Evolutionary conservation across 1,284 basidiomycete genomes (phyloP).

Genomic region (Apiotrichum gamsii): DNA sequence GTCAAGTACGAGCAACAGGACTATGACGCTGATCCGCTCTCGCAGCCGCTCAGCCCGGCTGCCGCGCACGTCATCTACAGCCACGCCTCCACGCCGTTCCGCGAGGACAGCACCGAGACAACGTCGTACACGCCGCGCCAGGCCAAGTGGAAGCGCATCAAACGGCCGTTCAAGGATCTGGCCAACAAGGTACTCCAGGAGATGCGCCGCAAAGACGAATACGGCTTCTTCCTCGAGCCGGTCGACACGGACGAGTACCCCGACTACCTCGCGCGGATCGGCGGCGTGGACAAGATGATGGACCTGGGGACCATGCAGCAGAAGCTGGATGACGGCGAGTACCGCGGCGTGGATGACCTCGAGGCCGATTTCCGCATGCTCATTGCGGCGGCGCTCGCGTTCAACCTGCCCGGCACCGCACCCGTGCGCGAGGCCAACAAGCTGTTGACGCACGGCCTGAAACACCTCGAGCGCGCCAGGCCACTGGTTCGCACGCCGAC

Average conservation of each 20-base stretch:
- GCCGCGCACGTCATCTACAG: neutral
- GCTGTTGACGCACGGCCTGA: conserved; percentile 36
- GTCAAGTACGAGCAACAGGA: conserved; percentile 12
- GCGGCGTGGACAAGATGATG: conserved; percentile 46
- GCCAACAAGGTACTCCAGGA: conserved; percentile 35
- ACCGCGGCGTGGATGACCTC: conserved; percentile 35
- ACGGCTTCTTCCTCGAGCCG: conserved; percentile 43
- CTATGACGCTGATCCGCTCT: conserved; percentile 13
- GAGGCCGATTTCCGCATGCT: conserved; percentile 40
- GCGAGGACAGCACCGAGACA: neutral
- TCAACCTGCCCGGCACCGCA: conserved; percentile 40
- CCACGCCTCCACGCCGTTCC: neutral
- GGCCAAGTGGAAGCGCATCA: conserved; percentile 34
- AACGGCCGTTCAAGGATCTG: conserved; percentile 40
- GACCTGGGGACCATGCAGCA: conserved; percentile 46
- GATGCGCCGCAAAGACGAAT: conserved; percentile 41
- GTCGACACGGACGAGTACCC: conserved; percentile 42
- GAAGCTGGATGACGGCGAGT: conserved; percentile 41
- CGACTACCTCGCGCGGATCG: conserved; percentile 41
- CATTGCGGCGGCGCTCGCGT: conserved; percentile 37
- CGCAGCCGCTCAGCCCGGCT: conserved; percentile 12
- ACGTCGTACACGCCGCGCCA: conserved; percentile 13
- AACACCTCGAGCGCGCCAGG: conserved; percentile 39
- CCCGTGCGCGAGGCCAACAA: conserved; percentile 36
- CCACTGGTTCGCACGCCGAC: conserved; percentile 40